These are phyloP conservation scores for Dactylellina haptotyla DNA, from an alignment of 2,329 filamentous ascomycete genomes.

Conservation along the genomic window DNA sequence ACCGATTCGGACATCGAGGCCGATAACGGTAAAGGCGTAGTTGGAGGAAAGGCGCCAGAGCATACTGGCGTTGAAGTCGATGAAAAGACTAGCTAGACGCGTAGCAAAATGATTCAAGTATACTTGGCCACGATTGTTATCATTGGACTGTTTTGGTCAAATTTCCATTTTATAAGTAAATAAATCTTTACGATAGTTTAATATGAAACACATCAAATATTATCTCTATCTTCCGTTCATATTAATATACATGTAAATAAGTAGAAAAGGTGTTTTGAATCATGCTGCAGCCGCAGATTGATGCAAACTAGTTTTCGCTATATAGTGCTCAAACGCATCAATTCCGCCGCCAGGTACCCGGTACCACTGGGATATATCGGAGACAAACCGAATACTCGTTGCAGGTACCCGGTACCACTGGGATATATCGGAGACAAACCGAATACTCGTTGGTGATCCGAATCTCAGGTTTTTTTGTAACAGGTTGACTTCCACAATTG, in stretches of 20 bases:
- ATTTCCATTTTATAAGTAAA: too few species aligned
- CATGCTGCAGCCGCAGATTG: slow-evolving; percentile 1
- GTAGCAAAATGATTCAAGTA: not conserved
- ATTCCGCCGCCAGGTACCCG: slow-evolving; percentile 7
- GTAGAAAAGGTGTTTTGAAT: not conserved
- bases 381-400: slow-evolving; percentile 29
- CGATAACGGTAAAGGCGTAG: slow-evolving; percentile 32
- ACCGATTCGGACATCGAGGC: slow-evolving; percentile 45
- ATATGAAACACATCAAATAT: too few species aligned
- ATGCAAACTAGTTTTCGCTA: too few species aligned
- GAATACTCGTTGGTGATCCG: slow-evolving; percentile 14
- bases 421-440: slow-evolving; percentile 12
- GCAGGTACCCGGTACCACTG: slow-evolving; percentile 12
- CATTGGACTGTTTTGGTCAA: too few species aligned
- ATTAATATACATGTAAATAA: not conserved
- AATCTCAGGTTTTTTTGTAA: slow-evolving; percentile 2
- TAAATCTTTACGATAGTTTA: too few species aligned
- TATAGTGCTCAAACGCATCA: too few species aligned
- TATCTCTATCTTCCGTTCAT: too few species aligned
- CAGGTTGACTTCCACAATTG: slow-evolving; percentile 11
- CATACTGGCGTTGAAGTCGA: slow-evolving; percentile 35
- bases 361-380: slow-evolving; percentile 10
- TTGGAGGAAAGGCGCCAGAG: slow-evolving; percentile 14
- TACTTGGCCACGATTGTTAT: not conserved
- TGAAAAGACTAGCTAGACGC: slow-evolving; percentile 36